A percentile compares a stretch with the other conserved stretches of the same genome.
phyloP scores from a whole-genome alignment of 1,284 basidiomycete species.

The Neolentinus lepideus region DNA sequence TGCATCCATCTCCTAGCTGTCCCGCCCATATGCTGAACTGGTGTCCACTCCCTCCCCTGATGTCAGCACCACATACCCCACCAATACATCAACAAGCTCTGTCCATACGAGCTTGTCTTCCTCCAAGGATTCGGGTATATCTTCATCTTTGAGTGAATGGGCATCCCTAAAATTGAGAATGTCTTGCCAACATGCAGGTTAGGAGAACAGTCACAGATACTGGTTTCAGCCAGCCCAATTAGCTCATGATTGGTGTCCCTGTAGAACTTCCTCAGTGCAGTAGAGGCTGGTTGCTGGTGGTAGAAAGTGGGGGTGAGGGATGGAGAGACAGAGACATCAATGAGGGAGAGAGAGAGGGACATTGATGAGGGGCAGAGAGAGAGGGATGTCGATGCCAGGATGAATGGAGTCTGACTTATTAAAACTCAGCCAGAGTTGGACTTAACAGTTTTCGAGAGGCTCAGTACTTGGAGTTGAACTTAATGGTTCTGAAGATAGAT shows the following conservation, averaged over 20 bases:
- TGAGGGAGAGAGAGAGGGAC: too few relatives aligned
- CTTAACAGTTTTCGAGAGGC: too few relatives aligned
- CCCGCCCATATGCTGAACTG: constrained; percentile 95
- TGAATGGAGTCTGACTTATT: too few relatives aligned
- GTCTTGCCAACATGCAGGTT: constrained; percentile 85
- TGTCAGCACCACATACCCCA: constrained; percentile 72
- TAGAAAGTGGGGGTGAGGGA: too few relatives aligned
- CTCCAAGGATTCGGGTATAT: constrained; percentile 13
- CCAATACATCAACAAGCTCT: constrained; percentile 75
- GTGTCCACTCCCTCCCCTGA: constrained; percentile 56
- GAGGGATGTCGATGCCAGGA: too few relatives aligned
- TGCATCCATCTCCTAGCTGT: constrained; percentile 95
- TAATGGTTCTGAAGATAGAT: too few relatives aligned
- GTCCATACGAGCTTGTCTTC: constrained; percentile 35
- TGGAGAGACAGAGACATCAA: too few relatives aligned
- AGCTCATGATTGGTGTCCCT: constrained; percentile 59
- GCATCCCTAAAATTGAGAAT: constrained; percentile 51
- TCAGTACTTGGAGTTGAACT: too few relatives aligned
- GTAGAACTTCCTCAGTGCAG: constrained; percentile 33
- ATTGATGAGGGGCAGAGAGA: too few relatives aligned
- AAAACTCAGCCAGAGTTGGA: too few relatives aligned
- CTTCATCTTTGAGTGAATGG: constrained; percentile 20
- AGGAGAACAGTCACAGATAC: constrained; percentile 74
- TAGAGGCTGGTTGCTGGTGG: not conserved
- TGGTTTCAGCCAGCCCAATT: constrained; percentile 62